Base-by-base conservation (phyloP, 768 basidiomycete species). In the Scleroderma citrinum region DNA sequence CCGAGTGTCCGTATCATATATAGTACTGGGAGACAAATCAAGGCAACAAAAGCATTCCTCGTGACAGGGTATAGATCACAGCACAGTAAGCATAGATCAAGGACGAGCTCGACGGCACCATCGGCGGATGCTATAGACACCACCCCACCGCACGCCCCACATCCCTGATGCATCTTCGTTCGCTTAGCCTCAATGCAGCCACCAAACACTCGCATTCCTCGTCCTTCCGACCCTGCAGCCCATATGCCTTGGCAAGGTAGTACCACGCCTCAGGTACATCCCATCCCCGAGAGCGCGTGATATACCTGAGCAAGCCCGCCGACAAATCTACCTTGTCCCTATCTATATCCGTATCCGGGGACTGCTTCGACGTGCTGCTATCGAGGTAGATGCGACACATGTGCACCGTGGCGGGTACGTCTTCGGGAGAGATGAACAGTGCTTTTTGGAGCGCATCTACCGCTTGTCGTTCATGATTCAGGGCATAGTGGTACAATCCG, bases 221-320 rank as follows among this genome's bases (percentile, higher is more conserved):
- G 44, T 82, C 83, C 53, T 77, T 80, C 44, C 85, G 76, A 2
- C 78, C 85, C 59, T 89, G 90, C 56, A 83, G 61, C 42, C 84
- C 82, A 59, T 87, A 87, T 20, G 85, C 85, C 59, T 84, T 90
- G 6, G 84, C 89, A 13, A 98, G 75, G 63, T 83, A 88, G 65
- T 87, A 95, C 95, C 95, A 99, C 21, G 88, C 94, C 64, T 98
- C 95, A 0, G 93, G 81, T 2, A 87, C 78, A 63, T 96, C 86
- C 92, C 93, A 97, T 11, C 86, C 95, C 0, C 73, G 70, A 1
- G 87, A 89, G 35, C 81, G 79, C 0, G 92, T 89, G 42, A 92
- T 61, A 54, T 87, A 81, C 1, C 78, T 78, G 23, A 98, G 74
- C 58, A 94, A 69, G 2, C 86, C 85, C 4, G 88, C 91, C 0